Evolutionary conservation across 108 stramenopile genomes (phyloP), one percentile per base, ranked within the genome.

Genomic region (Halocafeteria seosinensis): DNA sequence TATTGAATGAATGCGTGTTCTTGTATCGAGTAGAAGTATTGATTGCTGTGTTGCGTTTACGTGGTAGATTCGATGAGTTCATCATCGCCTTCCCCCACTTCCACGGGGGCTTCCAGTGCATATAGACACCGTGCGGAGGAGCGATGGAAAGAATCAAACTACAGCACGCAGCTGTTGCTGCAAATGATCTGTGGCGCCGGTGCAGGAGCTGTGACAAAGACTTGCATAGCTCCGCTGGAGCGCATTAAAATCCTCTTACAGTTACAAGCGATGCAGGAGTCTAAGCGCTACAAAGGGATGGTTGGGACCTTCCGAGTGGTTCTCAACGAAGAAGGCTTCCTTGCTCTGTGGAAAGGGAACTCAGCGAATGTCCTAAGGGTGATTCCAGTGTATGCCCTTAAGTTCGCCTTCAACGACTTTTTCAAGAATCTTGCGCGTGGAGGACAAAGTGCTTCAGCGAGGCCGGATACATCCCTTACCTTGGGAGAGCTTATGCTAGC

Each of bases 341-440:
- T 37, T 21, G 50, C 62, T 5, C 26, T 70, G 53, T 70, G 61
- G 37, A 55, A 26, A 30, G 69, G 69, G 3, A 70, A 70, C 51
- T 37, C 35, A n/a, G 64, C 69, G 21, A 70, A 70, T 26, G 69
- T 70, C 12, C 30, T 64, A 31, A 50, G 69, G 23, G 63, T 64
- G 25, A 24, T 70, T 28, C 69, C 69, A 6, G 64, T 65, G 24
- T 65, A 70, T 26, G 69, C 69, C 4, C 64, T 70, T 23, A 70
- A 70, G 33, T 70, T 70, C 38, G 23, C 62, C 21, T 70, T 70
- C 3, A 70, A 70, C n/a, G 69, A 70, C 64, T 34, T 52, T 6
- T 64, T 70, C 63, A 70, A 70, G 62, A 51, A 34, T 42, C 59
- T 67, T 38, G 66, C 61, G 12, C 33, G 33, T 11, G 53, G 8